Evolutionary conservation across 345 rosid genomes (phyloP).

Genomic region (Erucastrum elatum): DNA sequence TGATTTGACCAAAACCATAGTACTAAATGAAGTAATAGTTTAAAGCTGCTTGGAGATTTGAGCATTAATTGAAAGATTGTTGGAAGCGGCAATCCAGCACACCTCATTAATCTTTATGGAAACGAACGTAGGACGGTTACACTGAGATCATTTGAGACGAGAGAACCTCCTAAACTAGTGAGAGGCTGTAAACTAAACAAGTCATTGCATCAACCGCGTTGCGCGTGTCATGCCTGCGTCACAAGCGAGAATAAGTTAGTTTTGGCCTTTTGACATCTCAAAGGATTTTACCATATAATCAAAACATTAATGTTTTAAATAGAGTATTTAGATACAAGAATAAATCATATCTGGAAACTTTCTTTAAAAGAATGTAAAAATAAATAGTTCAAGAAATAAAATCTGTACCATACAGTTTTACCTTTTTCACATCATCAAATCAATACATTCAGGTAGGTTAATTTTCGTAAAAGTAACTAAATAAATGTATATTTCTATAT

Average conservation of each 20-base stretch:
- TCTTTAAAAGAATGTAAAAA: background rate
- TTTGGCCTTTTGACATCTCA: background rate
- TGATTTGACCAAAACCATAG: background rate
- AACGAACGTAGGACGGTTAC: slow-evolving; percentile 41
- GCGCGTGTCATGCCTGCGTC: slow-evolving; percentile 23
- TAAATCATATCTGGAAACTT: background rate
- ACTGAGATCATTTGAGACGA: slow-evolving; percentile 6
- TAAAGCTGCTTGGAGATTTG: slow-evolving; percentile 1
- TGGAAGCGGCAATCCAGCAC: slow-evolving; percentile 29
- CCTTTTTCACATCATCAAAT: background rate
- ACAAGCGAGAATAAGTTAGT: background rate
- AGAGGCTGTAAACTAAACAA: slow-evolving; percentile 15
- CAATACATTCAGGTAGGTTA: background rate
- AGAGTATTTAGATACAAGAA: background rate
- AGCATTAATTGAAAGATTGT: slow-evolving; percentile 25
- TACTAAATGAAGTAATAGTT: background rate
- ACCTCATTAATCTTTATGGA: too few species aligned
- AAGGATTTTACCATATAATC: background rate
- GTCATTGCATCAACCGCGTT: slow-evolving; percentile 10
- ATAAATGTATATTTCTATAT: background rate
- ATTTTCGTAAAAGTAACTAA: background rate
- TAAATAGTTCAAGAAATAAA: background rate
- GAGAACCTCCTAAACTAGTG: background rate
- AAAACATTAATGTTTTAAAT: background rate
- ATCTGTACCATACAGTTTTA: background rate